phyloP scores from a whole-genome alignment of 306 rosid genomes.

The Malus asiatica region DNA sequence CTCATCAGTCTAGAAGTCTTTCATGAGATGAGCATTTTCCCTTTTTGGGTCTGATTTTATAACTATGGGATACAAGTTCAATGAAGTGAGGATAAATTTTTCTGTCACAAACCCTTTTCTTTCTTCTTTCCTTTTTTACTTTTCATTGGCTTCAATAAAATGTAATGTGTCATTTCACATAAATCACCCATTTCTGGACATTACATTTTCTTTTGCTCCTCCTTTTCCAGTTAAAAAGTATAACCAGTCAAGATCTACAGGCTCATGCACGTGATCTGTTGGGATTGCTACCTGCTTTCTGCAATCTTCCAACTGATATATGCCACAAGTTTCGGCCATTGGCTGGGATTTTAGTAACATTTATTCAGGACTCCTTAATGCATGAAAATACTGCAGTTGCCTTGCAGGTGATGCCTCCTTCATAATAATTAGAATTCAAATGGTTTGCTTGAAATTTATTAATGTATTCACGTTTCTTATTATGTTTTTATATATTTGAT shows the following conservation, averaged over 20 bases:
- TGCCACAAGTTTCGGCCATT: conserved; percentile 35
- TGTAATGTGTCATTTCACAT: neutral
- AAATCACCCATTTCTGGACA: neutral
- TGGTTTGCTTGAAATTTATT: neutral
- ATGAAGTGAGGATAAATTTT: neutral
- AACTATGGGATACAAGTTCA: neutral
- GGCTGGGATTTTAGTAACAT: conserved; percentile 42
- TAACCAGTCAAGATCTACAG: conserved; percentile 44
- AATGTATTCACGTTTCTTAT: conserved; percentile 1
- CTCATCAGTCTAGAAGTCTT: too few species aligned
- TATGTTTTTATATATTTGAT: conserved; percentile 16
- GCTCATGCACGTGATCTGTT: conserved; percentile 47
- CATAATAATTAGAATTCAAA: neutral
- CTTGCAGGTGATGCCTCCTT: conserved; percentile 54
- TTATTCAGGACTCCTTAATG: conserved; percentile 66
- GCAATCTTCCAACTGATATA: conserved; percentile 72
- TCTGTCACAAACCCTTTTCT: neutral
- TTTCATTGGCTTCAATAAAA: conserved; percentile 2
- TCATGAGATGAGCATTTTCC: neutral
- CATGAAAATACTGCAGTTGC: conserved; percentile 57
- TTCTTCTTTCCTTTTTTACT: neutral
- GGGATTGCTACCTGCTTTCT: conserved; percentile 83
- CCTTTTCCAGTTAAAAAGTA: conserved; percentile 42
- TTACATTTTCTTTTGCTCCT: neutral
- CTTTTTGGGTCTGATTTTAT: neutral